Evolutionary conservation across 345 rosid species (phyloP).

Genomic region (Salix dunnii): DNA sequence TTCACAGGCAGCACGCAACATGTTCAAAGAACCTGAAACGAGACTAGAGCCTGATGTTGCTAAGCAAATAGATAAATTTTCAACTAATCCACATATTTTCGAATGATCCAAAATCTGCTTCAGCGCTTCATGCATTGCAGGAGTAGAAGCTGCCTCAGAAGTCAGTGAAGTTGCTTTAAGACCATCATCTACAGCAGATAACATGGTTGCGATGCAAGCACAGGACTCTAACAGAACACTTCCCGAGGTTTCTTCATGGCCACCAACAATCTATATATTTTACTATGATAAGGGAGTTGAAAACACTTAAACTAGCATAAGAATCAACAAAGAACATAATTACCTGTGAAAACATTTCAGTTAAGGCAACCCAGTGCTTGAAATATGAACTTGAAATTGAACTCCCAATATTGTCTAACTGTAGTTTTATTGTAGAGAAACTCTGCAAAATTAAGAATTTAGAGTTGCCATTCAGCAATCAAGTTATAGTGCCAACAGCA

Average conservation of each 20-base stretch:
- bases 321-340: slow-evolving; percentile 12
- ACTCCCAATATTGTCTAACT: slow-evolving; percentile 52
- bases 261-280: slow-evolving; percentile 49
- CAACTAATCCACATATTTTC: slow-evolving; percentile 68
- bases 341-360: slow-evolving; percentile 83
- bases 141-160: slow-evolving; percentile 42
- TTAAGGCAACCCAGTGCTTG: slow-evolving; percentile 85
- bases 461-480: background rate
- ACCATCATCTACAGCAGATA: slow-evolving; percentile 58
- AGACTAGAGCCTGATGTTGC: slow-evolving; percentile 82
- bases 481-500: background rate
- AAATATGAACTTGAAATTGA: slow-evolving; percentile 48
- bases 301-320: background rate
- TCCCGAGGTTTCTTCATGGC: slow-evolving; percentile 63
- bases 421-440: slow-evolving; percentile 52
- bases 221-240: slow-evolving; percentile 65
- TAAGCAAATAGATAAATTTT: slow-evolving; percentile 72
- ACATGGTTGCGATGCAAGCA: slow-evolving; percentile 55
- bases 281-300: slow-evolving; percentile 3
- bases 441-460: slow-evolving; percentile 48
- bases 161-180: slow-evolving; percentile 40
- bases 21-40: slow-evolving; percentile 65
- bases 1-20: slow-evolving; percentile 77
- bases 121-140: slow-evolving; percentile 38
- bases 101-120: slow-evolving; percentile 74